These are phyloP conservation scores for Diaporthe amygdali DNA, from an alignment of 2,329 filamentous ascomycete species.

Conservation along the genomic window DNA sequence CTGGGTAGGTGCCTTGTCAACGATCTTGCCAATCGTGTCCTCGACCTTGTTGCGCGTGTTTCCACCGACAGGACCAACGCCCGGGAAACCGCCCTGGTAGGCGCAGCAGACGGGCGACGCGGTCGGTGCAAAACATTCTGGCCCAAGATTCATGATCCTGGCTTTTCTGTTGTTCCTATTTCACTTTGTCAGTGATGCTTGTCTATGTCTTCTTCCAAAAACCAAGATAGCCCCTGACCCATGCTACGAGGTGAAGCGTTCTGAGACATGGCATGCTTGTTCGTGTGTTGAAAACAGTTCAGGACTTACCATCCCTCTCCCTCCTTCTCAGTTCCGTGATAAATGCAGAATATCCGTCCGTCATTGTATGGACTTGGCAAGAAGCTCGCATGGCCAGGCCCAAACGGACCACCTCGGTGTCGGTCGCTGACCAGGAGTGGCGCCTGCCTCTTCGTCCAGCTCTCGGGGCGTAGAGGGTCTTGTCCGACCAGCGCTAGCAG, in stretches of 20 bases:
- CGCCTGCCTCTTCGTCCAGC: conserved; percentile 22
- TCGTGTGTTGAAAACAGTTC: neutral
- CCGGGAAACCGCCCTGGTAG: conserved; percentile 3
- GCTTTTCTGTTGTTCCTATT: conserved; percentile 27
- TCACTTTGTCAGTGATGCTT: neutral
- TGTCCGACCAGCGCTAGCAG: conserved; percentile 25
- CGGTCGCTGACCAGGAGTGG: conserved; percentile 22
- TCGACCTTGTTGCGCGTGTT: neutral
- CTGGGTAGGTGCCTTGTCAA: conserved; percentile 12
- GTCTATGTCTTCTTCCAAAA: neutral
- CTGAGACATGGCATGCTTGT: neutral
- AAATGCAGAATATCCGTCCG: conserved; percentile 27
- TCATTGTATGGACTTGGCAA: conserved; percentile 26
- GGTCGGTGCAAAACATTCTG: conserved; percentile 22
- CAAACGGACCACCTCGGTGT: conserved; percentile 24
- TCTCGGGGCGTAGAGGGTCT: conserved; percentile 25
- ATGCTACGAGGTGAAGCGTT: too few species aligned
- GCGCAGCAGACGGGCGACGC: conserved; percentile 27
- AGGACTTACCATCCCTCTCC: conserved; percentile 25
- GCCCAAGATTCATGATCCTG: conserved; percentile 23
- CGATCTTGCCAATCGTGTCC: conserved; percentile 9
- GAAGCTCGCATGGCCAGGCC: conserved; percentile 29
- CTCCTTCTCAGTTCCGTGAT: conserved; percentile 26
- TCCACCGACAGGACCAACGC: neutral
- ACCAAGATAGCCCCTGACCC: too few species aligned